Base-by-base conservation (phyloP, 176 grass and related monocot genomes). In the Tillandsia leiboldiana region DNA sequence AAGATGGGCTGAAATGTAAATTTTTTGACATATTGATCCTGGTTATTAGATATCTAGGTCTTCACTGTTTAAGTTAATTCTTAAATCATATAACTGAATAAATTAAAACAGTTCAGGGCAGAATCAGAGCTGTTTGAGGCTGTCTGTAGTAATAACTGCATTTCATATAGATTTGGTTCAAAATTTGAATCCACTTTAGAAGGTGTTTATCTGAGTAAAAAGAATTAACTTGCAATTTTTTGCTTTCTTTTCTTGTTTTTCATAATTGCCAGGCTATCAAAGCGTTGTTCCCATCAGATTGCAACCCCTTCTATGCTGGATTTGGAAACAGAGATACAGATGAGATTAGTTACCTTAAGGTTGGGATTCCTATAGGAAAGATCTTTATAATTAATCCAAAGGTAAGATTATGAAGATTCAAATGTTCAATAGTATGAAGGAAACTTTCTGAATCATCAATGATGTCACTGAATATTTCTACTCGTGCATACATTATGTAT, bases 321-420 rank as follows among this genome's bases (percentile, higher is more conserved):
- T 96, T 92, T 47, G 93, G 89, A 87, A 96, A 92, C 52, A 84
- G 93, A 87, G 86, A 92, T 70, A 96, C 93, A 51, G 86, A 96
- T 72, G 93, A 92, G 79, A 48, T 96, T 75, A 92, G 93, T 58
- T 96, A 96, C 77, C 88, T 92, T 51, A 92, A 90, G 69, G 93
- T 96, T 67, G 93, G 93, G 51, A 82, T 96, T 87, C 93, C 93
- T 57, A 81, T 92, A 27, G 93, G 93, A 23, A 96, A 92, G 69
- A 96, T 96, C 71, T 96, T 96, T 77, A 92, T 92, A 81, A 96
- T 96, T 72, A 96, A 96, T 67, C 89, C 93, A 58, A 96, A 87
- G 83, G 93, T 96, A 87, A 63, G 10, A 52, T 10, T 13, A 51
- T 73, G 12, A 28, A 49, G 23, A 62, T 62, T 3, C 50, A 3